Evolutionary conservation across 345 rosid species (phyloP).

Genomic region (Dimocarpus longan): DNA sequence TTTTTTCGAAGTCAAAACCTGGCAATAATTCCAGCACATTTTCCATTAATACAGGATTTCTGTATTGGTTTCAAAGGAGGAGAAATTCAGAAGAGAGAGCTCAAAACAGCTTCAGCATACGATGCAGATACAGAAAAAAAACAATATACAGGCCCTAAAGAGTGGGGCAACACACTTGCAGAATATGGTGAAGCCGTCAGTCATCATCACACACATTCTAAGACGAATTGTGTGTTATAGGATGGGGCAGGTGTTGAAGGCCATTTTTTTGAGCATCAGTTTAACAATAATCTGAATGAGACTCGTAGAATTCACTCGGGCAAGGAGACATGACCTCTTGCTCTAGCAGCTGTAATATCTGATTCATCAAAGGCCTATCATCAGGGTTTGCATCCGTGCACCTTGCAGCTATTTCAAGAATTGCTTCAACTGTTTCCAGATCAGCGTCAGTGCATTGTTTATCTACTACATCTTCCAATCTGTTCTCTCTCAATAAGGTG

Average conservation of each 20-base stretch:
- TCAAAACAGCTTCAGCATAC: background rate
- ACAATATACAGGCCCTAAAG: conserved; percentile 30
- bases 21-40: too few species aligned
- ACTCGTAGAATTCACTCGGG: conserved; percentile 82
- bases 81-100: too few species aligned
- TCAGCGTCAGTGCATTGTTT: conserved; percentile 60
- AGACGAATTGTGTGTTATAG: background rate
- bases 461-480: conserved; percentile 74
- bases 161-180: conserved; percentile 15
- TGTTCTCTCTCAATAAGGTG: conserved; percentile 71
- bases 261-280: background rate
- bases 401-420: conserved; percentile 77
- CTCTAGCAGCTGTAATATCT: conserved; percentile 82
- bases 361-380: conserved; percentile 85
- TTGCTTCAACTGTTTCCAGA: conserved; percentile 70
- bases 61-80: too few species aligned
- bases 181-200: background rate
- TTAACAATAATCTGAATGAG: conserved; percentile 80
- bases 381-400: conserved; percentile 86
- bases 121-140: conserved; percentile 1
- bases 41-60: too few species aligned
- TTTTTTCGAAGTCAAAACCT: background rate
- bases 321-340: conserved; percentile 95
- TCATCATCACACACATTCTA: conserved; percentile 14
- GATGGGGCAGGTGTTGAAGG: background rate